phyloP scores from a whole-genome alignment of 2,329 filamentous ascomycete species.

The Curvularia verruculosa region DNA sequence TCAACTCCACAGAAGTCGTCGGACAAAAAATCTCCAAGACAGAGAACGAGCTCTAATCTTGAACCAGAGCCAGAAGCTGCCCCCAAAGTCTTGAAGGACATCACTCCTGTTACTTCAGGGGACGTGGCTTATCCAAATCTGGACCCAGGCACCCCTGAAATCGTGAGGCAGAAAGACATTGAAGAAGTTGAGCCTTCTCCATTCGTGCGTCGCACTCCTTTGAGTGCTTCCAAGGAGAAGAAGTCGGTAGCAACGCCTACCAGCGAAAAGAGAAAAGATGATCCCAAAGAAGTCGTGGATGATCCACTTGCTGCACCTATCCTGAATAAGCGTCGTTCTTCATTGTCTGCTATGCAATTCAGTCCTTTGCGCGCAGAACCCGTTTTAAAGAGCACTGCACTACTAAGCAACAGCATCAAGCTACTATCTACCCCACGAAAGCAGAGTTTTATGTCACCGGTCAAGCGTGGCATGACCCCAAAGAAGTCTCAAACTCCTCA shows the following conservation, averaged over 20 bases:
- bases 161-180: conserved; percentile 33
- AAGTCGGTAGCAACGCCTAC: conserved; percentile 31
- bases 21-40: conserved; percentile 32
- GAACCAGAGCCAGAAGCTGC: conserved; percentile 12
- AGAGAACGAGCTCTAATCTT: conserved; percentile 15
- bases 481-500: conserved; percentile 48
- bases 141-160: conserved; percentile 39
- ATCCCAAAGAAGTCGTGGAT: conserved; percentile 32
- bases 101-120: conserved; percentile 36
- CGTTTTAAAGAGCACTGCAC: conserved; percentile 39
- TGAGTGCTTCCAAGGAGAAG: conserved; percentile 27
- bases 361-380: conserved; percentile 44
- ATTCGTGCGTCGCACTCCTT: conserved; percentile 37
- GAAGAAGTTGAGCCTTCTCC: conserved; percentile 46
- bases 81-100: conserved; percentile 22
- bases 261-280: conserved; percentile 20
- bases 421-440: conserved; percentile 57
- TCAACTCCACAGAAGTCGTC: conserved; percentile 36
- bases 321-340: conserved; percentile 43
- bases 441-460: conserved; percentile 52
- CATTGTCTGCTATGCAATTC: conserved; percentile 43
- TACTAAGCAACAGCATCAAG: conserved; percentile 54
- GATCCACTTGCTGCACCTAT: conserved; percentile 46
- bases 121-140: conserved; percentile 33
- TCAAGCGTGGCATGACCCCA: conserved; percentile 48